Base-by-base conservation (phyloP, 352 stramenopile species). In the Pythium oligandrum region DNA sequence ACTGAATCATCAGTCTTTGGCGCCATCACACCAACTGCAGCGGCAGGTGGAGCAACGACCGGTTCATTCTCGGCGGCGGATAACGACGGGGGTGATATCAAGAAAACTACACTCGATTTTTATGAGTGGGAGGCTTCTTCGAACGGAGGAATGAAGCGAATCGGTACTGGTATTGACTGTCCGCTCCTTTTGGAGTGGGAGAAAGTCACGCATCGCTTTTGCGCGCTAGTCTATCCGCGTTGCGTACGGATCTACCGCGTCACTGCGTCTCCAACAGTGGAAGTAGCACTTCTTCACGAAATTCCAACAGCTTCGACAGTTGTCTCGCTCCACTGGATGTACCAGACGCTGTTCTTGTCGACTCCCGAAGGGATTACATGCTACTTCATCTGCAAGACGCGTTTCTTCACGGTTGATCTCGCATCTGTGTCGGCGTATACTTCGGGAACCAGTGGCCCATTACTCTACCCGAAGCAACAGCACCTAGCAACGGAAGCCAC, bases 171-270 rank as follows among this genome's bases (percentile, higher is more conserved):
- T 5, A 61, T 90, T 6, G 69, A 81, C n/a, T 84, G 77, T 36
- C 81, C 81, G 9, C 57, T 90, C 9, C 44, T 64, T 5, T 49
- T 92, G 6, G 77, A 81, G 58, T 92, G 81, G 81, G 78, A 92
- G 42, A 57, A 51, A 17, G 46, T 58, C 4, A 75, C 67, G 0
- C 63, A 68, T 8, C 74, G 58, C 6, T 75, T 86, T 30, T 86
- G 73, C 26, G 81, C 78, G 1, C 69, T 92, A 1, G 68, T 83
- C 32, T 92, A 88, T 54, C 43, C 63, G 17, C 57, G 48, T 1
- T 59, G 55, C 6, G 68, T 87, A 26, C 69, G 69, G 48, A 73
- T 90, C 38, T 84, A 75, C 39, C 68, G 61, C n/a, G 73, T 77
- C 4, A 56, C 60, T 3, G 47, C 44, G 2, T 48, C 54, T 0